A percentile compares a stretch with the other conserved stretches of the same genome.
Conservation (phyloP, 2,329 filamentous ascomycete species). For the Scedosporium dehoogii region DNA sequence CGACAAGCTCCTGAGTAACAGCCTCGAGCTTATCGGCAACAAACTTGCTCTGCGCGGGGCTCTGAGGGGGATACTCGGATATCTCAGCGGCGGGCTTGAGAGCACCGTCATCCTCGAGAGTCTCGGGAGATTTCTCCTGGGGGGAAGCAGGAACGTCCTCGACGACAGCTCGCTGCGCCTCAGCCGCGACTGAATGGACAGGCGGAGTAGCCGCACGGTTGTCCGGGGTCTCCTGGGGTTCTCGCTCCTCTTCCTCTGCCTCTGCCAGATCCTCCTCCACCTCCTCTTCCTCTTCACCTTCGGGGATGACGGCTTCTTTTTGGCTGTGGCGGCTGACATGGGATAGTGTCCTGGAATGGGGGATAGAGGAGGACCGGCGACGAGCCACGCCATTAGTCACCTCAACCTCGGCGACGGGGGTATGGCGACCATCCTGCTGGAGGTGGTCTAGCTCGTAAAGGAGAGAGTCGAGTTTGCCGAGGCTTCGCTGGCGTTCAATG, state of each 20-base stretch:
- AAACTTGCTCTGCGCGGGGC: constrained; percentile 71
- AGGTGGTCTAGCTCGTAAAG: constrained; percentile 82
- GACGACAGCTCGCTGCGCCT: background rate
- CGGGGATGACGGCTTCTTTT: constrained; percentile 43
- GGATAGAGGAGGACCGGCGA: constrained; percentile 29
- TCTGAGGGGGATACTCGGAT: constrained; percentile 43
- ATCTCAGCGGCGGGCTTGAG: constrained; percentile 5
- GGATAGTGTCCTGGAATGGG: constrained; percentile 45
- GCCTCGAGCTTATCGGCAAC: constrained; percentile 88
- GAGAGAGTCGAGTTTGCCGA: constrained; percentile 88
- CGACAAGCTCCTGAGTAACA: constrained; percentile 83
- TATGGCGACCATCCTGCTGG: constrained; percentile 45
- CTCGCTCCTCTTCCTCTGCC: constrained; percentile 40
- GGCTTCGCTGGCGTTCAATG: constrained; percentile 85
- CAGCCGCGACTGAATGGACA: background rate
- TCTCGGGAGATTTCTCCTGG: background rate
- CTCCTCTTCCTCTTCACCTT: constrained; percentile 35
- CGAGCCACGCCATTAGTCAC: constrained; percentile 26
- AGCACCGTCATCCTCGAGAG: constrained; percentile 4
- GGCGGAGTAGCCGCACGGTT: background rate
- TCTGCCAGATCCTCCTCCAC: constrained; percentile 23
- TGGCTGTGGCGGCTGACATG: constrained; percentile 44
- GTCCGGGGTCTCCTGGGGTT: constrained; percentile 16
- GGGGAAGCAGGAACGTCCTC: background rate
- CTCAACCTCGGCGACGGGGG: constrained; percentile 4